A percentile compares a stretch with the other conserved stretches of the same genome.
Conservation (phyloP, 148 eudicot genomes). For the Nepenthes gracilis region DNA sequence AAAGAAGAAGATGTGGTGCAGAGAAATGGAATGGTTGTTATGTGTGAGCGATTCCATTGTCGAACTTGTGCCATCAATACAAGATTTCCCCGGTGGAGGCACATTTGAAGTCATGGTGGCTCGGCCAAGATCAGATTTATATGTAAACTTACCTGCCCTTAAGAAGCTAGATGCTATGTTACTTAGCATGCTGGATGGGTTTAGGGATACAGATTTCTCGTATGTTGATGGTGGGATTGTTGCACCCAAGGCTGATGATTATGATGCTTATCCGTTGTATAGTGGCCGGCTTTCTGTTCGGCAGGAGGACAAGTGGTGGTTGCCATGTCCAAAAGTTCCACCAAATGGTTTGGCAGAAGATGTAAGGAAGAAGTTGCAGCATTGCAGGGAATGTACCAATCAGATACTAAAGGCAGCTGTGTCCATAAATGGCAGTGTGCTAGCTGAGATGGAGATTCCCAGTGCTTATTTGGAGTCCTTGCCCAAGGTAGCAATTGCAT, state of each 20-base stretch:
- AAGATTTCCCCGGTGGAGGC: conserved; percentile 75
- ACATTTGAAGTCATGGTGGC: conserved; percentile 86
- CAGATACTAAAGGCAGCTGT: conserved; percentile 49
- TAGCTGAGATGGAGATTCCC: conserved; percentile 45
- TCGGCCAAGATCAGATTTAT: conserved; percentile 71
- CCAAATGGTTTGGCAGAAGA: conserved; percentile 28
- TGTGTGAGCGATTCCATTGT: conserved; percentile 93
- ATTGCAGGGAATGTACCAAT: conserved; percentile 35
- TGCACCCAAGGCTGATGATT: conserved; percentile 16
- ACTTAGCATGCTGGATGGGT: conserved; percentile 57
- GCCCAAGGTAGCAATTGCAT: conserved; percentile 26
- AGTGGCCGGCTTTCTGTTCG: conserved; percentile 13
- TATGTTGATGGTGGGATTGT: conserved; percentile 45
- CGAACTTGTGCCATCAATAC: conserved; percentile 78
- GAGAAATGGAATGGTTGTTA: conserved; percentile 93
- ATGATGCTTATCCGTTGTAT: conserved; percentile 10
- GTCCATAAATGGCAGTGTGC: conserved; percentile 32
- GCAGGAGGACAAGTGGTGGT: conserved; percentile 51
- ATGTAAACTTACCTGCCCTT: conserved; percentile 82
- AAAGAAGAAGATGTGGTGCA: conserved; percentile 82
- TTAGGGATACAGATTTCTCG: conserved; percentile 48
- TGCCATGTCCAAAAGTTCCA: conserved; percentile 44
- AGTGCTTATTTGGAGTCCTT: conserved; percentile 27
- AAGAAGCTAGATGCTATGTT: conserved; percentile 85
- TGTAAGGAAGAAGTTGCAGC: conserved; percentile 23